Percentiles rank a stretch among this genome's conserved stretches.
phyloP scores from a whole-genome alignment of 1,284 basidiomycete genomes.

The Trametes hirsuta region DNA sequence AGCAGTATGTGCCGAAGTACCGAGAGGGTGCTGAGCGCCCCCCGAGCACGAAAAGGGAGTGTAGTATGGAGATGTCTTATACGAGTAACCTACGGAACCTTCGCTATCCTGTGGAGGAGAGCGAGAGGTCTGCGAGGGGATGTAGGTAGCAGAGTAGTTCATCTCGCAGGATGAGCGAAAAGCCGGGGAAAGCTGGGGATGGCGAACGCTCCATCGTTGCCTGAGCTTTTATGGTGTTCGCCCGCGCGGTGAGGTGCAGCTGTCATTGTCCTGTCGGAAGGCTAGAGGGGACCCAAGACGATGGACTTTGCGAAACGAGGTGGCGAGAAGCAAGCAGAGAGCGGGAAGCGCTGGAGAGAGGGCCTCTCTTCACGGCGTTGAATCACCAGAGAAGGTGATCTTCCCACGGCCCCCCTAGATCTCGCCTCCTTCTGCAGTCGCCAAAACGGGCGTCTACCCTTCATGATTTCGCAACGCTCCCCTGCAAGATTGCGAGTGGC shows the following conservation, averaged over 20 bases:
- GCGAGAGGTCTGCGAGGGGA: not conserved
- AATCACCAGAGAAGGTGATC: not conserved
- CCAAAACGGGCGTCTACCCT: no score
- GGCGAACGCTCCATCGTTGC: not conserved
- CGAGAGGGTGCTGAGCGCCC: no score
- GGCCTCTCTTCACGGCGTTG: not conserved
- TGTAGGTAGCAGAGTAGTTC: not conserved
- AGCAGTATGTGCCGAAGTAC: no score
- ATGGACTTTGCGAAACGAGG: not conserved
- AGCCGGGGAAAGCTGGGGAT: not conserved
- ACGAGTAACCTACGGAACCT: no score
- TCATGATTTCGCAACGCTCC: no score
- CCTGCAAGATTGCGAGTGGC: no score
- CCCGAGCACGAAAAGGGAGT: no score
- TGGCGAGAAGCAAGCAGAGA: not conserved
- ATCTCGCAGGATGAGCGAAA: conserved; percentile 3
- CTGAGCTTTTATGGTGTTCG: not conserved
- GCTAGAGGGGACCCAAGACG: not conserved
- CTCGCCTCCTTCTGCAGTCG: not conserved
- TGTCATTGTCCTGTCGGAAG: not conserved
- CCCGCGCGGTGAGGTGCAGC: not conserved
- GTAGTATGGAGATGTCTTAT: no score
- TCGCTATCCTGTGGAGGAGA: not conserved
- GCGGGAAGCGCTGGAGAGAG: not conserved
- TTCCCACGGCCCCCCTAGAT: not conserved